These are phyloP conservation scores for Saxophila tyrrhenica DNA, from an alignment of 495 filamentous ascomycete species.

Conservation along the genomic window DNA sequence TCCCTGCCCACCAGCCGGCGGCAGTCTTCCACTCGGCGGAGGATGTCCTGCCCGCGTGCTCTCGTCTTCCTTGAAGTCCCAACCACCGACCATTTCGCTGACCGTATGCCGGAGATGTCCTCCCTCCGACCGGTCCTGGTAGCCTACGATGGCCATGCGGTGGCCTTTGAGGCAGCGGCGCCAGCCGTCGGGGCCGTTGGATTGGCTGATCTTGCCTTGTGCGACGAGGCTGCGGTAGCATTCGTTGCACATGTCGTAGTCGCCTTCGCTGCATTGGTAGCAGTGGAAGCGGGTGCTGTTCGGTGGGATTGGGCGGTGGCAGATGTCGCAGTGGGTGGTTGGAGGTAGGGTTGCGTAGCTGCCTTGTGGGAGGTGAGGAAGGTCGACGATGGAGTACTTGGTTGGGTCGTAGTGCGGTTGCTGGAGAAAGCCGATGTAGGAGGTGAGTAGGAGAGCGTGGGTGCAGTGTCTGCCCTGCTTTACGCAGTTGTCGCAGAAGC, in stretches of 20 bases:
- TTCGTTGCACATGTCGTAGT: slow-evolving; percentile 69
- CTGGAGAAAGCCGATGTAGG: slow-evolving; percentile 28
- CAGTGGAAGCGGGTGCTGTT: slow-evolving; percentile 66
- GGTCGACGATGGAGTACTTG: slow-evolving; percentile 18
- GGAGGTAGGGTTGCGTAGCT: slow-evolving; percentile 44
- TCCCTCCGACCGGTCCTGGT: slow-evolving; percentile 39
- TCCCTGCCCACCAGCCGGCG: slow-evolving; percentile 60
- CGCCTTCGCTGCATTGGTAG: slow-evolving; percentile 52
- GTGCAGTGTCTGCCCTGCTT: slow-evolving; percentile 65
- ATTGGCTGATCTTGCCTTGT: slow-evolving; percentile 49
- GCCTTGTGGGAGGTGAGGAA: slow-evolving; percentile 20
- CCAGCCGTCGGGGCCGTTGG: slow-evolving; percentile 72
- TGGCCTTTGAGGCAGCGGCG: slow-evolving; percentile 67
- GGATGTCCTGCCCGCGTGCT: background rate
- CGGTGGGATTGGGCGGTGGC: slow-evolving; percentile 56
- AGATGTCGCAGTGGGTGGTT: slow-evolving; percentile 62
- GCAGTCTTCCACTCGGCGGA: slow-evolving; percentile 25
- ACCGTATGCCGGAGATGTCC: slow-evolving; percentile 47
- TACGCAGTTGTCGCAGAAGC: slow-evolving; percentile 74
- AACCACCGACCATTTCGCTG: slow-evolving; percentile 63
- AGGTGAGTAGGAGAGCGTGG: slow-evolving; percentile 61
- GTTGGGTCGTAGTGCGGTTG: slow-evolving; percentile 20
- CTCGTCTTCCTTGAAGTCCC: slow-evolving; percentile 39
- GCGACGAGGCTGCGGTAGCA: slow-evolving; percentile 61
- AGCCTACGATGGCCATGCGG: slow-evolving; percentile 71